A percentile compares a stretch with the other conserved stretches of the same genome.
These are phyloP conservation scores for Mucuna pruriens DNA, from an alignment of 306 rosid species.

Conservation along the genomic window DNA sequence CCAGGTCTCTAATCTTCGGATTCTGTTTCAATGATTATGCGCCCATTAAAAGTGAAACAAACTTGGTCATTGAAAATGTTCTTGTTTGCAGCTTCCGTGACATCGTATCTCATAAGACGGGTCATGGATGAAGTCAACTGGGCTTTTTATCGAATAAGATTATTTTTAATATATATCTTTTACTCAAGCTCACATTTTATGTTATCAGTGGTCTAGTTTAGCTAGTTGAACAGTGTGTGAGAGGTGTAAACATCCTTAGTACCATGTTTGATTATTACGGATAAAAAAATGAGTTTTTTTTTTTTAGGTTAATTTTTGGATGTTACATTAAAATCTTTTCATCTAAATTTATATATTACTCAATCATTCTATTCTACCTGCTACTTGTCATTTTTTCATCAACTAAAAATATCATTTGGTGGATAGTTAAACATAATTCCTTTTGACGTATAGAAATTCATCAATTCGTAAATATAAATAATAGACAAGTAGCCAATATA, in stretches of 20 bases:
- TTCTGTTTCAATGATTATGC: not conserved
- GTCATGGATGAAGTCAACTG: not conserved
- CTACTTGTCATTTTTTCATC: not conserved
- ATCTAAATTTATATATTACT: not conserved
- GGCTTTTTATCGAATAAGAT: not conserved
- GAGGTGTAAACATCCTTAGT: no score
- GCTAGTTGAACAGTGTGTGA: no score
- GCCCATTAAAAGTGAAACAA: slow-evolving; percentile 11
- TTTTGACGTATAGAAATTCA: no score
- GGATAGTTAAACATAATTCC: not conserved
- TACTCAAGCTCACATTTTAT: not conserved
- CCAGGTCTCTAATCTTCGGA: not conserved
- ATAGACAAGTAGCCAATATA: no score
- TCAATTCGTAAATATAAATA: no score
- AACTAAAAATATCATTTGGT: not conserved
- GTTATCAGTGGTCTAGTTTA: no score
- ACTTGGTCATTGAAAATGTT: not conserved
- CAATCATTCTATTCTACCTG: not conserved
- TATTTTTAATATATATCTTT: not conserved
- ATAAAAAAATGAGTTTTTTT: no score
- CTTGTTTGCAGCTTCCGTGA: not conserved
- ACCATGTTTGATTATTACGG: no score
- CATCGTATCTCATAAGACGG: not conserved
- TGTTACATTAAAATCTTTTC: not conserved
- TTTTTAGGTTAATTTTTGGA: not conserved